Evolutionary conservation across 306 rosid species (phyloP).

Genomic region (Dalbergia cochinchinensis): DNA sequence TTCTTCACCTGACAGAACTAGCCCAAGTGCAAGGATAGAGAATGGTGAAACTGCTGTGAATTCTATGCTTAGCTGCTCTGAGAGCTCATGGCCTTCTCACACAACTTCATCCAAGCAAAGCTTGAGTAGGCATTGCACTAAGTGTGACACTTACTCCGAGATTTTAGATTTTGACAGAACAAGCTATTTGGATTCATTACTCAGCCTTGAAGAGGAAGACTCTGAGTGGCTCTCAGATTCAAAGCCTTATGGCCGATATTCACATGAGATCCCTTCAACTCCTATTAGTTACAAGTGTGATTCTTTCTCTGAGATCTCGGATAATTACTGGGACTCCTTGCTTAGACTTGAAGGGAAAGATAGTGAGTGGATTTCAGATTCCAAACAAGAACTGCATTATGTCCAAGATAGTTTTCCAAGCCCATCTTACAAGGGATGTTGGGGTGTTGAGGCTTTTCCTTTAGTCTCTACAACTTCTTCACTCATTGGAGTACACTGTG

Average conservation of each 20-base stretch:
- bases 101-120: conserved; percentile 18
- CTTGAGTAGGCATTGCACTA: background rate
- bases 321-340: conserved; percentile 49
- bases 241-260: conserved; percentile 10
- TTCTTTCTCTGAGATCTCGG: conserved; percentile 38
- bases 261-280: conserved; percentile 34
- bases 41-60: conserved; percentile 11
- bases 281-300: conserved; percentile 41
- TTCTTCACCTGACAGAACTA: conserved; percentile 31
- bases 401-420: conserved; percentile 31
- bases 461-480: conserved; percentile 26
- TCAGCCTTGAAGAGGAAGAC: conserved; percentile 57
- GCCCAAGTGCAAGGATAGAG: conserved; percentile 24
- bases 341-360: conserved; percentile 53
- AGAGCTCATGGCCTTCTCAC: background rate
- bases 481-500: background rate
- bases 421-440: conserved; percentile 29
- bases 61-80: conserved; percentile 30
- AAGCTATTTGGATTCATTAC: conserved; percentile 47
- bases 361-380: conserved; percentile 39
- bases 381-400: conserved; percentile 18
- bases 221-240: conserved; percentile 51
- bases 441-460: conserved; percentile 31
- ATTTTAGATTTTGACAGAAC: conserved; percentile 43
- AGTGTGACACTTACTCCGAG: conserved; percentile 30